Base-by-base conservation (phyloP, 257 asterid genomes). In the Haberlea rhodopensis region DNA sequence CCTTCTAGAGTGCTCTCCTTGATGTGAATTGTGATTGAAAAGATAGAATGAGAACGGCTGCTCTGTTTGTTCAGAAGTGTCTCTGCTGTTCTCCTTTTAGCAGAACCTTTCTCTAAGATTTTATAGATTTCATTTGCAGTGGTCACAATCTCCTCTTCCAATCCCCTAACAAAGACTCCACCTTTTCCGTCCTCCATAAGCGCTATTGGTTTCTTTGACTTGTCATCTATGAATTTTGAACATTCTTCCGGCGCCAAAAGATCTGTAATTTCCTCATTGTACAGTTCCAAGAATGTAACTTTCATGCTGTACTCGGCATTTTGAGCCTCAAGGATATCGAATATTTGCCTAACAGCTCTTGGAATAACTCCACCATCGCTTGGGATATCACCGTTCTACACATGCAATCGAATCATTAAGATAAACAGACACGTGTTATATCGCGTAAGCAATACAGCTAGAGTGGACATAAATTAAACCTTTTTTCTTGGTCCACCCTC, bases 181-280 rank as follows among this genome's bases (percentile, higher is more conserved):
- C 97, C 99, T 73, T 94, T 94, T 16, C 99, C 99, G 25, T 94
- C 99, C 76, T 94, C 99, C 99, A 94, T 94, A 37, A 94, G 92
- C 8, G 99, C 99, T 54, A 88, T 78, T 45, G 97, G 96, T 73
- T 90, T 94, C 87, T 94, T 90, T 0, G 95, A 76, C 81, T 94
- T 94, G 74, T 94, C 99, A 54, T 88, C 97, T 3, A 68, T 60
- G 70, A 87, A 88, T 70, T 83, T 94, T 5, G 80, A 37, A 73
- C 67, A 69, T 74, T 94, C 99, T 68, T 94, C 99, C 1, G 89
- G 86, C 62, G 97, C 97, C 80, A 94, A 82, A 59, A 90, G 96
- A 79, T 94, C 99, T 3, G 97, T 57, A 75, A 94, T 87, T 75
- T 94, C 99, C 80, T 94, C 99, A 32, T 94, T 94, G 76, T 94